phyloP scores from a whole-genome alignment of 2,329 filamentous ascomycete genomes.

The Pseudopyricularia cyperi region DNA sequence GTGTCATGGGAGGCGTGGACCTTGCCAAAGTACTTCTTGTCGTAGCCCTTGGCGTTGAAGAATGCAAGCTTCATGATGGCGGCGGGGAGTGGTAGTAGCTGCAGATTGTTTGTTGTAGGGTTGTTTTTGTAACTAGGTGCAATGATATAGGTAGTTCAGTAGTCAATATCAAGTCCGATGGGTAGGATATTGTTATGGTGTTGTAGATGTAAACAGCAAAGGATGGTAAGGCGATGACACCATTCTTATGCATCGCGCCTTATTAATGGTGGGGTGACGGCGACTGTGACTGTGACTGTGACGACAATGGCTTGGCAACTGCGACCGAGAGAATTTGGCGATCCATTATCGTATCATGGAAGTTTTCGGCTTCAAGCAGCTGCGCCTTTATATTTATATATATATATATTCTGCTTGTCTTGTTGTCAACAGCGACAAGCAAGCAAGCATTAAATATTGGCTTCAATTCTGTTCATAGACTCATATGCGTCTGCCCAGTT shows the following conservation, averaged over 20 bases:
- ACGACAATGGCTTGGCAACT: background rate
- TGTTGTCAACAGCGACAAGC: too few relatives aligned
- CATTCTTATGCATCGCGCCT: background rate
- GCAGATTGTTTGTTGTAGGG: background rate
- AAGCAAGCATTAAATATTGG: too few relatives aligned
- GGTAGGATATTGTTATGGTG: background rate
- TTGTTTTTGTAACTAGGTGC: background rate
- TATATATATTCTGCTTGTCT: too few relatives aligned
- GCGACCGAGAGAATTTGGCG: background rate
- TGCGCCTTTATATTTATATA: background rate
- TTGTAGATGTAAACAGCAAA: background rate
- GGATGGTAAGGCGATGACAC: background rate
- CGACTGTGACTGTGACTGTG: background rate
- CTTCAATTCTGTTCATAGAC: too few relatives aligned
- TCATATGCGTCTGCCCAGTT: too few relatives aligned
- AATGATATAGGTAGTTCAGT: background rate
- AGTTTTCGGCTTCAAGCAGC: background rate
- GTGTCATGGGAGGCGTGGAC: slow-evolving; percentile 13
- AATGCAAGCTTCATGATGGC: slow-evolving; percentile 43
- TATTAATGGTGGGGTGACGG: background rate
- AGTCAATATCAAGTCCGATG: background rate
- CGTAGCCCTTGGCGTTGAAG: slow-evolving; percentile 53
- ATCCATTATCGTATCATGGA: background rate
- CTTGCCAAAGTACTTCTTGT: slow-evolving; percentile 38
- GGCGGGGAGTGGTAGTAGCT: background rate